Conservation (phyloP, 345 rosid genomes). For the Pugionium dolabratum region DNA sequence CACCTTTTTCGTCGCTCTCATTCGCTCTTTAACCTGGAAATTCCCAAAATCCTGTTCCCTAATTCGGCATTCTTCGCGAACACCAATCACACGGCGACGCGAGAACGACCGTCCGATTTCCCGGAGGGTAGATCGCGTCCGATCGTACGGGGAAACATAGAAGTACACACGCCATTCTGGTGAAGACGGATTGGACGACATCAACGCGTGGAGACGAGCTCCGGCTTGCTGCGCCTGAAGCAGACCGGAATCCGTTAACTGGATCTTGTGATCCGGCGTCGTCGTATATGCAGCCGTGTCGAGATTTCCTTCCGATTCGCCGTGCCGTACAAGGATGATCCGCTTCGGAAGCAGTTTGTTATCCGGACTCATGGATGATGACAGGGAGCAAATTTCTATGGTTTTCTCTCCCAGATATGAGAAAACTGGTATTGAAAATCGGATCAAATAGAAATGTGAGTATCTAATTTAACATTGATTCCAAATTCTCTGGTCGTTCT, state of each 20-base stretch:
- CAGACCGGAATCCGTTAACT: slow-evolving; percentile 57
- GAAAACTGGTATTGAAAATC: slow-evolving; percentile 9
- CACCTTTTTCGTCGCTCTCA: slow-evolving; percentile 66
- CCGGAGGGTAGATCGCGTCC: slow-evolving; percentile 84
- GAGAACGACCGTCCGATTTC: slow-evolving; percentile 88
- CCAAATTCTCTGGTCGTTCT: neutral
- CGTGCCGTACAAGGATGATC: slow-evolving; percentile 91
- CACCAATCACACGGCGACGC: slow-evolving; percentile 74
- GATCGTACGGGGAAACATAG: slow-evolving; percentile 92
- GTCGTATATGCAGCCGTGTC: slow-evolving; percentile 75
- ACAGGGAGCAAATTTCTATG: slow-evolving; percentile 4
- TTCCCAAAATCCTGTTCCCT: slow-evolving; percentile 98
- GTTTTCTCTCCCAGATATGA: slow-evolving; percentile 15
- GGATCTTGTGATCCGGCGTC: slow-evolving; percentile 89
- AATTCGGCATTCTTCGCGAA: slow-evolving; percentile 87
- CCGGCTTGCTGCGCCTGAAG: slow-evolving; percentile 71
- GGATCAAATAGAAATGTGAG: slow-evolving; percentile 14
- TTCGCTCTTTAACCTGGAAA: slow-evolving; percentile 84
- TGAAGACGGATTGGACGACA: slow-evolving; percentile 40
- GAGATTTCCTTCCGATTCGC: slow-evolving; percentile 89
- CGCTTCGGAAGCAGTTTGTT: slow-evolving; percentile 67
- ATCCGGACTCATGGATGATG: slow-evolving; percentile 40
- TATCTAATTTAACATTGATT: neutral
- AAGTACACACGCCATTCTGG: slow-evolving; percentile 74
- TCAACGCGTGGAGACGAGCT: slow-evolving; percentile 47